Base-by-base conservation (phyloP, 129 eudicot species). In the Flaveria trinervia region DNA sequence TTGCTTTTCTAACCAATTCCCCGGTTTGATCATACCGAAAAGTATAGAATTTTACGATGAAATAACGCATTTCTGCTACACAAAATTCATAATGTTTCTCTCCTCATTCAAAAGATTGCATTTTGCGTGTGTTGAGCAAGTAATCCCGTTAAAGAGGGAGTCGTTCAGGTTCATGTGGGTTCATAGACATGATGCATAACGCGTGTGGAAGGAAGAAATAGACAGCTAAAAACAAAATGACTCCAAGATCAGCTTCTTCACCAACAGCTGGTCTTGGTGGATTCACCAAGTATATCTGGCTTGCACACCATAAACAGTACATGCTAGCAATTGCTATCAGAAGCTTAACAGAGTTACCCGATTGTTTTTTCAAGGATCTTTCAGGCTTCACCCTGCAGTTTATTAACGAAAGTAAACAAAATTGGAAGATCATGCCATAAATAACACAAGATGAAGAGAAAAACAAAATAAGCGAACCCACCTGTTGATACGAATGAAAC, bases 191-290 rank as follows among this genome's bases (percentile, higher is more conserved):
- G 65, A 94, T 87, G 66, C 98, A 94, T 30, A 94, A 82, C 56
- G 85, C 49, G 51, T 91, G 96, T 6, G 98, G 97, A 69, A 94
- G 79, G 70, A 91, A 91, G 72, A 94, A 91, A 79, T 84, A 94
- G 11, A 83, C 71, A 17, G 82, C 85, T 22, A 94, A 68, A 77
- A 94, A 94, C 74, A 93, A 82, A 0, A 94, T 83, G 45, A 94
- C 97, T 59, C 98, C 98, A 22, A 94, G 87, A 84, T 94, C 98
- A 60, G 98, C 97, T 77, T 94, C 98, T 80, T 94, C 98, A 36
- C 97, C 97, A 65, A 94, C 96, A 7, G 98, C 89, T 30, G 98
- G 84, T 61, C 96, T 86, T 17, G 86, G 92, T 74, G 98, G 98
- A 36, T 71, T 76, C 57, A 94, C 92, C 79, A 89, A 62, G 81